Evolutionary conservation across 2,329 filamentous ascomycete genomes (phyloP).

Genomic region (Venturia oleaginea): DNA sequence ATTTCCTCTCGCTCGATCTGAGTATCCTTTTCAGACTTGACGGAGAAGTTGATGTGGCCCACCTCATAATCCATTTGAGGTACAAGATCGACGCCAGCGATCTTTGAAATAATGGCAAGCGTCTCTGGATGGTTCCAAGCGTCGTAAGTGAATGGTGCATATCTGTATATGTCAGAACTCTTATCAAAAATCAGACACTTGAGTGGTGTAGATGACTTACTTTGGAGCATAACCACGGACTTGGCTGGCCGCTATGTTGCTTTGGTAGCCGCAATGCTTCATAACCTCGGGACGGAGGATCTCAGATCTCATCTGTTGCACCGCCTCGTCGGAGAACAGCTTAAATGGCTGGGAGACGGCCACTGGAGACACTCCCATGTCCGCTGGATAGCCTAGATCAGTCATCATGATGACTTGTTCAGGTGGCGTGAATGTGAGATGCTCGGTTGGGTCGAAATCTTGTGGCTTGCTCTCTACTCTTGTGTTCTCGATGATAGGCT

Average conservation of each 20-base stretch:
- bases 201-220: conserved; percentile 35
- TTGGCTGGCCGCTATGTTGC: conserved; percentile 49
- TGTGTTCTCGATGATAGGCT: conserved; percentile 25
- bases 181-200: conserved; percentile 10
- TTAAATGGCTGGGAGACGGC: conserved; percentile 58
- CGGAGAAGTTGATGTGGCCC: conserved; percentile 48
- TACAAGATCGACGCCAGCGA: conserved; percentile 50
- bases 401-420: conserved; percentile 50
- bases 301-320: conserved; percentile 53
- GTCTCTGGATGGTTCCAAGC: conserved; percentile 50
- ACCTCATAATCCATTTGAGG: conserved; percentile 50
- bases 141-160: conserved; percentile 56
- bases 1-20: conserved; percentile 33
- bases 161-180: conserved; percentile 28
- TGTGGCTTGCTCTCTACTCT: conserved; percentile 8
- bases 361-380: conserved; percentile 50
- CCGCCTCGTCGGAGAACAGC: conserved; percentile 52
- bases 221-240: conserved; percentile 46
- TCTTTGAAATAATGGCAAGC: conserved; percentile 44
- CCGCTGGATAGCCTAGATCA: conserved; percentile 48
- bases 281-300: conserved; percentile 48
- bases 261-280: conserved; percentile 48
- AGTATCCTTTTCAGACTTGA: conserved; percentile 41
- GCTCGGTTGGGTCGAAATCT: conserved; percentile 46
- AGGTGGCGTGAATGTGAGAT: conserved; percentile 45